A percentile compares a stretch with the other conserved stretches of the same genome.
phyloP scores from a whole-genome alignment of 257 asterid genomes.

The Solanum habrochaites region DNA sequence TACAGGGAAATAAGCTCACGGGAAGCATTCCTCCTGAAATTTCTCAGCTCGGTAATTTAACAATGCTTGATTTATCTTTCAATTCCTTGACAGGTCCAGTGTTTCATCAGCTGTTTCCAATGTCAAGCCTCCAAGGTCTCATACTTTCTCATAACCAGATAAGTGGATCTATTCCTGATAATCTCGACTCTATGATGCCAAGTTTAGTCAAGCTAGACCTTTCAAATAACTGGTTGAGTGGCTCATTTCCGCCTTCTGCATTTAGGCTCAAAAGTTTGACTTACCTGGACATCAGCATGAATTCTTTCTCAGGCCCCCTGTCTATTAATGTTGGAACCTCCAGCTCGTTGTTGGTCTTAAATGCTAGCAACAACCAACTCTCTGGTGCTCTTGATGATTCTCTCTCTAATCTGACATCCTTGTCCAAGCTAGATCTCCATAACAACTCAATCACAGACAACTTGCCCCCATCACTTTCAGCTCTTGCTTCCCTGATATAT shows the following conservation, averaged over 20 bases:
- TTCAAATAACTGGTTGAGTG: conserved; percentile 39
- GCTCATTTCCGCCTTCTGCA: conserved; percentile 46
- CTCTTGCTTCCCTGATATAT: conserved; percentile 48
- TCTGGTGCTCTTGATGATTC: conserved; percentile 36
- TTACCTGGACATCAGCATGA: conserved; percentile 54
- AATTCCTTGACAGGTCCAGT: conserved; percentile 41
- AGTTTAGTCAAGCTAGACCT: conserved; percentile 51
- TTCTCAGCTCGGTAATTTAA: conserved; percentile 32
- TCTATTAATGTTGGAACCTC: conserved; percentile 2
- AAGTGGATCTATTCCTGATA: conserved; percentile 40
- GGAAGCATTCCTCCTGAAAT: conserved; percentile 68
- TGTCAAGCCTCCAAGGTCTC: conserved; percentile 62
- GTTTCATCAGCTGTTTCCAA: conserved; percentile 20
- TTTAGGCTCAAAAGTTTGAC: conserved; percentile 37
- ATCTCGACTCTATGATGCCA: conserved; percentile 12
- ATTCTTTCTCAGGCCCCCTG: conserved; percentile 42
- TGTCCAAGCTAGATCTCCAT: conserved; percentile 58
- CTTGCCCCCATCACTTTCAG: conserved; percentile 44
- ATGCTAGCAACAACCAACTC: conserved; percentile 51
- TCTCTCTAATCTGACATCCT: conserved; percentile 37
- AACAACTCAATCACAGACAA: conserved; percentile 40
- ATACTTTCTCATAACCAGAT: conserved; percentile 50
- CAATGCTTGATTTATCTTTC: conserved; percentile 47
- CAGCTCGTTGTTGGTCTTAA: conserved; percentile 44
- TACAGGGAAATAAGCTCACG: conserved; percentile 55